Conservation (phyloP, 1,139 yeast species). For the Suzukiozyma palmioleophila region DNA sequence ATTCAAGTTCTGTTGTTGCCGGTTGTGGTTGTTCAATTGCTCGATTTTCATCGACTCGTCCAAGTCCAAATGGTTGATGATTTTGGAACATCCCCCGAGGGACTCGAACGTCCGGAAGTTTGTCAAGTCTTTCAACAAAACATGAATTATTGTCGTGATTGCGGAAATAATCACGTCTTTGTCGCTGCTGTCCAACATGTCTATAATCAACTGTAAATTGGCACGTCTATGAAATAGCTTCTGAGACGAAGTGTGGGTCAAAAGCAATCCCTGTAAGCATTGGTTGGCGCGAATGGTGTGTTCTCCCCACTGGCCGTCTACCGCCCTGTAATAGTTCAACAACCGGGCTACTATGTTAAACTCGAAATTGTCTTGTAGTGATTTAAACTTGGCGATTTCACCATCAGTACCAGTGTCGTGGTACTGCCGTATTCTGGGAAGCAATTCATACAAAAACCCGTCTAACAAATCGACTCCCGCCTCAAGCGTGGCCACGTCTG, state of each 20-base stretch:
- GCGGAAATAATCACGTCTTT: slow-evolving; percentile 35
- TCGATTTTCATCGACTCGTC: slow-evolving; percentile 5
- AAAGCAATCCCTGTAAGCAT: slow-evolving; percentile 56
- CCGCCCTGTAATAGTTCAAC: slow-evolving; percentile 20
- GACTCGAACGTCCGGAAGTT: slow-evolving; percentile 60
- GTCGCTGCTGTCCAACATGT: slow-evolving; percentile 13
- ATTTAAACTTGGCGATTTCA: slow-evolving; percentile 34
- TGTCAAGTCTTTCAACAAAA: slow-evolving; percentile 52
- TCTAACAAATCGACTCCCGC: slow-evolving; percentile 17
- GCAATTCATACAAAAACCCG: slow-evolving; percentile 14
- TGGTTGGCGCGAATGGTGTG: slow-evolving; percentile 27
- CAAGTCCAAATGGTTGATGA: slow-evolving; percentile 38
- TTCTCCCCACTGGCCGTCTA: slow-evolving; percentile 9
- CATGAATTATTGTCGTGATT: slow-evolving; percentile 57
- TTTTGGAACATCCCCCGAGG: slow-evolving; percentile 50
- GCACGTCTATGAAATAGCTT: slow-evolving; percentile 32
- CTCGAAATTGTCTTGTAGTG: slow-evolving; percentile 49
- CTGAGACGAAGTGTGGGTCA: slow-evolving; percentile 58
- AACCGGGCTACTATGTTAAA: slow-evolving; percentile 44
- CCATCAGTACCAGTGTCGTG: slow-evolving; percentile 11
- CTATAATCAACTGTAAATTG: slow-evolving; percentile 32
- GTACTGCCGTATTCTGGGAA: slow-evolving; percentile 22
- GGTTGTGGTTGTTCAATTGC: background rate
- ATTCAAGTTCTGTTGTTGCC: slow-evolving; percentile 39
- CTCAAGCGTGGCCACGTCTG: slow-evolving; percentile 5